Percentiles rank a stretch among this genome's conserved stretches.
phyloP scores from a whole-genome alignment of 371 early-diverging fungal species.

The Haplosporangium sp. region DNA sequence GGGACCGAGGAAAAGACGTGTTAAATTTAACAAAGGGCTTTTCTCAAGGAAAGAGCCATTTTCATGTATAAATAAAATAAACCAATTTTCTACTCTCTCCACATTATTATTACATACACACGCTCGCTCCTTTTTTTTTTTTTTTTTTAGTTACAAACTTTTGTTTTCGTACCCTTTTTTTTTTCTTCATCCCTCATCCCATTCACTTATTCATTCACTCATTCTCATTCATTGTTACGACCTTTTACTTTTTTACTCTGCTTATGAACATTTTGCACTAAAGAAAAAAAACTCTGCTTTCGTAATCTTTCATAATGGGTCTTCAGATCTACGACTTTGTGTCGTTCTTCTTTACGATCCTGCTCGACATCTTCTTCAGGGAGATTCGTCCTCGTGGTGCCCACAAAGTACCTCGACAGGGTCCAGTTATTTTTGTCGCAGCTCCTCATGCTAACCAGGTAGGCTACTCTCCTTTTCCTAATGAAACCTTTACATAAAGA shows the following conservation, averaged over 20 bases:
- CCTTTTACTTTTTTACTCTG: conserved; percentile 5
- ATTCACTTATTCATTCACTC: background rate
- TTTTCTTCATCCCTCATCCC: background rate
- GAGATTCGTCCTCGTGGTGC: conserved; percentile 88
- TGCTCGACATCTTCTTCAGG: conserved; percentile 87
- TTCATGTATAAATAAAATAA: background rate
- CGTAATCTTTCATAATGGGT: conserved; percentile 22
- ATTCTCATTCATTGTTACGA: conserved; percentile 9
- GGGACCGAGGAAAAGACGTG: background rate
- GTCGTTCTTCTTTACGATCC: conserved; percentile 68
- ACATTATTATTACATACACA: background rate
- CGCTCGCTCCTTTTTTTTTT: background rate
- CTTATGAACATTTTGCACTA: background rate
- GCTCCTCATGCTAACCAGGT: conserved; percentile 97
- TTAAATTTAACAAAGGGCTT: background rate
- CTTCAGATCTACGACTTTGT: conserved; percentile 64
- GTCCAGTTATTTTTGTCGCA: conserved; percentile 94
- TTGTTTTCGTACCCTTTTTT: conserved; percentile 8
- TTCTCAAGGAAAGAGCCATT: background rate
- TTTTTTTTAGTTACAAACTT: background rate
- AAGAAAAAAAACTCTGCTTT: background rate
- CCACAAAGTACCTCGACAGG: conserved; percentile 85
- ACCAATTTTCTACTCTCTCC: background rate
- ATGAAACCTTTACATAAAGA: conserved; percentile 52
- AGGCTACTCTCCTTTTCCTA: conserved; percentile 13